Percentiles rank a stretch among this genome's conserved stretches.
These are phyloP conservation scores for Kwoniella dendrophila DNA, from an alignment of 768 basidiomycete genomes.

Conservation along the genomic window DNA sequence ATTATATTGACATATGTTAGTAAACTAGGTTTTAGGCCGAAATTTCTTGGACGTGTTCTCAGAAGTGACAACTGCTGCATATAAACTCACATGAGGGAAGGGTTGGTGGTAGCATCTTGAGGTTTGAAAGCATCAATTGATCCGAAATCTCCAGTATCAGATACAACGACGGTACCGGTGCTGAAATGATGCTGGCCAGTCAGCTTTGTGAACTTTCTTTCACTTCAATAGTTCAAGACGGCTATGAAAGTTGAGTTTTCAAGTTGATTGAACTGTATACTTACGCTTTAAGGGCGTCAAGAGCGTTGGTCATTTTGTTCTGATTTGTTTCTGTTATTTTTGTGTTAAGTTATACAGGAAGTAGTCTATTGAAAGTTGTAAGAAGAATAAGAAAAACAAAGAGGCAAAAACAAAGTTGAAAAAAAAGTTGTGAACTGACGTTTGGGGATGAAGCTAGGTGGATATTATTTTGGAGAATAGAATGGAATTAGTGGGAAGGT, in stretches of 20 bases:
- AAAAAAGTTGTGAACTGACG: conserved; percentile 5
- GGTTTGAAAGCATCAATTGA: conserved; percentile 96
- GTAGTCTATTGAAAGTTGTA: neutral
- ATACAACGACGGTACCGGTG: conserved; percentile 93
- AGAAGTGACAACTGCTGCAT: neutral
- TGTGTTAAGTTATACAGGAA: neutral
- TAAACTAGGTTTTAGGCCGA: neutral
- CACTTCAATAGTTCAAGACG: neutral
- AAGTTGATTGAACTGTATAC: conserved; percentile 11
- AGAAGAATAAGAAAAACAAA: conserved; percentile 2
- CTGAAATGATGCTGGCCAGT: conserved; percentile 17
- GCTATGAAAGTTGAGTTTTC: neutral
- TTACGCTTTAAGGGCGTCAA: conserved; percentile 52
- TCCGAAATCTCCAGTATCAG: conserved; percentile 96
- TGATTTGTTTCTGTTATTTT: conserved; percentile 9
- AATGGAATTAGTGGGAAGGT: no score
- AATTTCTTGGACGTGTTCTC: neutral
- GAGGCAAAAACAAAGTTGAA: conserved; percentile 1
- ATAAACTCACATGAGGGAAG: conserved; percentile 66
- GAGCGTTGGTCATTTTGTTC: conserved; percentile 44
- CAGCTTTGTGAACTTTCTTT: neutral
- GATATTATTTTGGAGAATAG: neutral
- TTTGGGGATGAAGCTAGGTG: conserved; percentile 12
- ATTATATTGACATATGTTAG: conserved; percentile 16
- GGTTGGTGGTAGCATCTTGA: conserved; percentile 99